Evolutionary conservation across 352 stramenopile genomes (phyloP), one percentile per base, ranked within the genome.

Genomic region (Bremia lactucae): DNA sequence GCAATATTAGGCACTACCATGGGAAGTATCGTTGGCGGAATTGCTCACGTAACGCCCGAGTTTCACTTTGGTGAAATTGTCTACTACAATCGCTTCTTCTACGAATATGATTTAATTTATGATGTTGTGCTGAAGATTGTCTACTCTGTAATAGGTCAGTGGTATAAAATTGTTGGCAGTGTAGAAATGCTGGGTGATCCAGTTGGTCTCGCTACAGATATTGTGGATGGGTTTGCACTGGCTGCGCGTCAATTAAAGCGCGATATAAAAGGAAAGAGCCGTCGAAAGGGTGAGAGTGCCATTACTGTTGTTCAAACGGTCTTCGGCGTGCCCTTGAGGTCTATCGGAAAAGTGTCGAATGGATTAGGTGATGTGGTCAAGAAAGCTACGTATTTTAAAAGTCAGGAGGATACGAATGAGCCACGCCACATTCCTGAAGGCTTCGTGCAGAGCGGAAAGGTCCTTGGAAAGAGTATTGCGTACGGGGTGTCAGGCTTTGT

Each of bases 141-240:
- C 10, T 59, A 75, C 41, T 73, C 65, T 3, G 75, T 90, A 6
- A 50, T 93, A 18, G 63, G 76, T 0, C 81, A 93, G 49, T 93
- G 81, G 81, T 93, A 93, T 59, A 91, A 89, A 49, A 87, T 93
- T 19, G 81, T 93, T 15, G 81, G 81, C 24, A 88, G 74, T 46
- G 73, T 93, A 2, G 81, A 93, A 50, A 55, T 93, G 48, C 53
- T 93, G 9, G 81, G 81, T 11, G 81, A 93, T 48, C 81, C 81
- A 5, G 68, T 93, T 21, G 81, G 81, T 0, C 70, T 93, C 11
- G 72, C 80, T 6, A 87, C 73, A 0, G 81, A 93, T 59, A 86
- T 91, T 66, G 73, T 86, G 6, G 76, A 93, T 47, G 81, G 81
- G 8, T 90, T 93, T 52, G 76, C 78, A 19, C 36, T 90, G 9